A percentile compares a stretch with the other conserved stretches of the same genome.
phyloP scores from a whole-genome alignment of 371 early-diverging fungal species.

The Lichtheimia ornata region DNA sequence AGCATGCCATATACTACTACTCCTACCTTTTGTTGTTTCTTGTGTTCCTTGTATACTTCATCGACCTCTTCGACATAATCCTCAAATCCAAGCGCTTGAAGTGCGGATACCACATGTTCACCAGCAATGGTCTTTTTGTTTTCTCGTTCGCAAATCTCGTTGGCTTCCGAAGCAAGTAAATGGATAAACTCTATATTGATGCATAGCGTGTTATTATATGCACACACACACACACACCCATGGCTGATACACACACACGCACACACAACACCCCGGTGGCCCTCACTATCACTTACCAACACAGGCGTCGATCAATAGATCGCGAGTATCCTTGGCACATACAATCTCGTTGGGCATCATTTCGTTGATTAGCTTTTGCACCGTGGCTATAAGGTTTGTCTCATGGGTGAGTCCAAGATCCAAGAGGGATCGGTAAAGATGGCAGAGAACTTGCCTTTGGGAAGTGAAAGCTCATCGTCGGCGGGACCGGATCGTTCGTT shows the following conservation, averaged over 20 bases:
- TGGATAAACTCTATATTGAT: slow-evolving; percentile 87
- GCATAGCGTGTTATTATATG: neutral
- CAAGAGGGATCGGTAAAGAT: neutral
- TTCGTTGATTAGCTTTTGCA: slow-evolving; percentile 96
- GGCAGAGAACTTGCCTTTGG: slow-evolving; percentile 63
- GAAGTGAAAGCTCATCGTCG: slow-evolving; percentile 86
- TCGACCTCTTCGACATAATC: slow-evolving; percentile 89
- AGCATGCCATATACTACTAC: no score
- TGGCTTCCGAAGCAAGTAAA: slow-evolving; percentile 91
- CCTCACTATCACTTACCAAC: slow-evolving; percentile 63
- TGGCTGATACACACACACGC: no score
- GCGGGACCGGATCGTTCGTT: slow-evolving; percentile 65
- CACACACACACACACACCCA: neutral
- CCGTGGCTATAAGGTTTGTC: slow-evolving; percentile 74
- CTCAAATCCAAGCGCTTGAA: slow-evolving; percentile 92
- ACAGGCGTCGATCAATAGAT: slow-evolving; percentile 92
- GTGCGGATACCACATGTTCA: slow-evolving; percentile 93
- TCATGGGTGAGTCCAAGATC: neutral
- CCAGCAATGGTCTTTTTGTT: slow-evolving; percentile 98
- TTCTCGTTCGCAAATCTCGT: slow-evolving; percentile 97
- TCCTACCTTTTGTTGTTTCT: slow-evolving; percentile 78
- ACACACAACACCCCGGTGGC: no score
- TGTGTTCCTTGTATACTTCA: slow-evolving; percentile 89
- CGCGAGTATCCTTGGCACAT: slow-evolving; percentile 95
- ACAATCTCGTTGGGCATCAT: slow-evolving; percentile 87